Conservation (phyloP, 2,329 filamentous ascomycete species). For the Monilinia fructigena region DNA sequence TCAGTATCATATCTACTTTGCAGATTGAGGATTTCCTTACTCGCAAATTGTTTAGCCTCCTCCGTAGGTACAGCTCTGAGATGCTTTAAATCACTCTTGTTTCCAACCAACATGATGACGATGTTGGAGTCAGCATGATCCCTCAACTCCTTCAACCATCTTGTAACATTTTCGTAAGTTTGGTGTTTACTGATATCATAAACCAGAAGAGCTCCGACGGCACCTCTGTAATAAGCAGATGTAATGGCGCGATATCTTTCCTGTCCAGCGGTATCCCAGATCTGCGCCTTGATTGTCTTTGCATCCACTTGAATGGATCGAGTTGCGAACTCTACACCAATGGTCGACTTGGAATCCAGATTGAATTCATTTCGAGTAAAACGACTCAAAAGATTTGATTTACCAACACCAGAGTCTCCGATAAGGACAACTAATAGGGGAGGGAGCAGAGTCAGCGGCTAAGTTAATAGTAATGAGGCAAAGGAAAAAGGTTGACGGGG, state of each 20-base stretch:
- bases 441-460: conserved; percentile 37
- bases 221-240: conserved; percentile 97
- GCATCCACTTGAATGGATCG: conserved; percentile 97
- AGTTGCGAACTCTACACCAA: conserved; percentile 98
- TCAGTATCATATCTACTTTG: conserved; percentile 35
- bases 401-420: conserved; percentile 98
- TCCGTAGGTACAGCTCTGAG: conserved; percentile 95
- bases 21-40: conserved; percentile 49
- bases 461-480: conserved; percentile 35
- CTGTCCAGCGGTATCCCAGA: conserved; percentile 99
- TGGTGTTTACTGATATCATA: conserved; percentile 99
- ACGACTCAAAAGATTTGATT: conserved; percentile 98
- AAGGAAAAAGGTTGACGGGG: conserved; percentile 31
- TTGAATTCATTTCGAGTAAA: conserved; percentile 99
- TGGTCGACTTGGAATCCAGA: conserved; percentile 98
- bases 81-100: conserved; percentile 99
- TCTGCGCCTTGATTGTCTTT: conserved; percentile 99
- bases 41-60: conserved; percentile 96
- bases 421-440: conserved; percentile 84
- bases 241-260: conserved; percentile 99
- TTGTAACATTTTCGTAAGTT: conserved; percentile 97
- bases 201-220: conserved; percentile 93
- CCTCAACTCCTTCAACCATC: conserved; percentile 98
- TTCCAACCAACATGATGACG: conserved; percentile 98
- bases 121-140: conserved; percentile 99